Conservation (phyloP, 495 filamentous ascomycete genomes). For the Amniculicola lignicola region DNA sequence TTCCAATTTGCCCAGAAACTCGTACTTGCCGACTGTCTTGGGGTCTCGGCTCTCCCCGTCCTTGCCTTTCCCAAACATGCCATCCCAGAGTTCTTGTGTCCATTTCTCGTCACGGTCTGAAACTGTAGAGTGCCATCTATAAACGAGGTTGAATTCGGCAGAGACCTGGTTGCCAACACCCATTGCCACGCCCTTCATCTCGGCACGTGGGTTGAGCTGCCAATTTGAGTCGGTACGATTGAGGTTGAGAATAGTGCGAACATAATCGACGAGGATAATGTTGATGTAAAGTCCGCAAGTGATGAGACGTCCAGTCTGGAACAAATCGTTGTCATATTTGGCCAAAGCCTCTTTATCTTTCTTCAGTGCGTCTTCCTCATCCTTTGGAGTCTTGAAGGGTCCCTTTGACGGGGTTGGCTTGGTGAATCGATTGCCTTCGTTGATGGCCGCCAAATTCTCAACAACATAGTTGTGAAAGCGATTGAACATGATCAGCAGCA, state of each 20-base stretch:
- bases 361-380: conserved; percentile 18
- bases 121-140: conserved; percentile 67
- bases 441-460: conserved; percentile 57
- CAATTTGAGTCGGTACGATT: conserved; percentile 43
- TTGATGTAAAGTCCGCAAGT: conserved; percentile 45
- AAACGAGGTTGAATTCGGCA: conserved; percentile 70
- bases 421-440: conserved; percentile 57
- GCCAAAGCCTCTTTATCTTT: conserved; percentile 11
- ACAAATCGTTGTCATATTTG: conserved; percentile 44
- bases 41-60: too few species aligned
- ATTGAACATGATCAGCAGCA: conserved; percentile 66
- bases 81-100: conserved; percentile 57
- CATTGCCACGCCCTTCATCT: conserved; percentile 40
- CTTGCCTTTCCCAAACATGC: conserved; percentile 39
- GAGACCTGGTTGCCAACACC: conserved; percentile 66
- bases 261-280: conserved; percentile 45
- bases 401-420: conserved; percentile 33
- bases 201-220: conserved; percentile 41
- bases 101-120: conserved; percentile 63
- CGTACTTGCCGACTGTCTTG: conserved; percentile 17
- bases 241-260: conserved; percentile 46
- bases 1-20: conserved; percentile 36
- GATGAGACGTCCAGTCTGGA: conserved; percentile 44
- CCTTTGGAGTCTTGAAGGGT: background rate
- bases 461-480: conserved; percentile 47